Base-by-base conservation (phyloP, 495 filamentous ascomycete species). In the Hyaloscypha variabilis region DNA sequence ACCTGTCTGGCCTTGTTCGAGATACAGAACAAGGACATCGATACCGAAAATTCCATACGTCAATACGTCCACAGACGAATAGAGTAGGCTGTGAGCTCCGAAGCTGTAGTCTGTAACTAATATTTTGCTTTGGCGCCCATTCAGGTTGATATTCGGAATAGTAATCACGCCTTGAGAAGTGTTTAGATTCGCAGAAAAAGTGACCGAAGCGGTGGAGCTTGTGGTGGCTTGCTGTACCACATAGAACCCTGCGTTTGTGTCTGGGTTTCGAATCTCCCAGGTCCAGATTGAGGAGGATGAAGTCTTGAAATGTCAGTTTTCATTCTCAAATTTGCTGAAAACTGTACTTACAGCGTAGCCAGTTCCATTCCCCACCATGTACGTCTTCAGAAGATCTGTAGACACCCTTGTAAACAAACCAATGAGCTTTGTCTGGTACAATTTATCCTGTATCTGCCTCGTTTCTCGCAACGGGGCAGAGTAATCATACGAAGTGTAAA, bases 291-390 rank as follows among this genome's bases (percentile, higher is more conserved):
- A 65, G 11, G 69, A 54, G 28, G 66, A 69, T 17, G 64, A 75
- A 2, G 70, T 62, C 61, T 72, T 66, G 21, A 60, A 25, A 24
- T 21, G 23, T 50, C 57, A 29, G 10, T 30, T 51, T 23, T 24
- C 17, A 17, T 11, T 46, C 39, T 34, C 55, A 3, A 56, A 13
- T 36, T 21, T 58, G 65, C 36, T 25, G 46, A 29, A 49, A 56
- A 62, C 64, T 14, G 60, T 39, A 61, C 76, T 78, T 50, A 74
- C 79, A 3, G 79, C 77, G 66, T 85, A 86, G 11, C 74, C 76
- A 13, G 86, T 86, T 3, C 85, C 83, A 68, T 88, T 88, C 8
- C 82, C 83, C 52, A 82, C 72, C 76, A 85, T 85, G 6, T 83
- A 62, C 2, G 83, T 85, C 61, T 81, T 76, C 3, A 83, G 71